Percentiles rank a stretch among this genome's conserved stretches.
These are phyloP conservation scores for Syzygium grande DNA, from an alignment of 345 rosid genomes.

Conservation along the genomic window DNA sequence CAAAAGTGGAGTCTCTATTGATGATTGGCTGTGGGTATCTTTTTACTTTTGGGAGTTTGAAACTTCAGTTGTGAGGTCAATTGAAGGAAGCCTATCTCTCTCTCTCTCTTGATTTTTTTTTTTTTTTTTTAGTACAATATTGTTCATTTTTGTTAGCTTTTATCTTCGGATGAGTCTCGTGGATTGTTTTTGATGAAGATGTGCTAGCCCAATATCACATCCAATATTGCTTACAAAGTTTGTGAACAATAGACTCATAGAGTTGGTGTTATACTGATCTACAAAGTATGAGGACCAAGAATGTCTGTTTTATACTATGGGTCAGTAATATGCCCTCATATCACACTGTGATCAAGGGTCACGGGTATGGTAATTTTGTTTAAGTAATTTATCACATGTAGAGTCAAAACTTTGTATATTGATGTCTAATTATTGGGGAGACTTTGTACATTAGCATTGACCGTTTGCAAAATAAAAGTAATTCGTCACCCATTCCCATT, in stretches of 20 bases:
- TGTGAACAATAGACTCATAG: neutral
- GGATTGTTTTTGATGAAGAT: neutral
- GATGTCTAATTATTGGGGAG: neutral
- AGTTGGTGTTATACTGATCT: neutral
- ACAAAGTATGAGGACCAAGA: neutral
- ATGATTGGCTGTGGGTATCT: neutral
- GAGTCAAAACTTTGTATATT: neutral
- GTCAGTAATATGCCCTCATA: neutral
- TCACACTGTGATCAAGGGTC: neutral
- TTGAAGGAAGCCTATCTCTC: neutral
- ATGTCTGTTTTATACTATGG: neutral
- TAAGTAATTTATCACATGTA: neutral
- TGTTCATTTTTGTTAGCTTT: neutral
- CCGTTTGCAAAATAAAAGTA: neutral
- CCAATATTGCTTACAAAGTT: neutral
- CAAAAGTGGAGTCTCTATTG: neutral
- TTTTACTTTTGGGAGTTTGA: neutral
- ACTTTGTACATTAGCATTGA: neutral
- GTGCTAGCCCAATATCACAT: neutral
- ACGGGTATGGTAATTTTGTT: neutral
- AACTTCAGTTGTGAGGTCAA: neutral
- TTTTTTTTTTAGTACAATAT: neutral
- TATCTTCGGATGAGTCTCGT: neutral
- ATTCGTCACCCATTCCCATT: neutral
- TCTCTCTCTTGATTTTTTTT: neutral